A percentile compares a stretch with the other conserved stretches of the same genome.
These are phyloP conservation scores for Paramecium bursaria DNA, from an alignment of 73 alveolate species.

Conservation along the genomic window DNA sequence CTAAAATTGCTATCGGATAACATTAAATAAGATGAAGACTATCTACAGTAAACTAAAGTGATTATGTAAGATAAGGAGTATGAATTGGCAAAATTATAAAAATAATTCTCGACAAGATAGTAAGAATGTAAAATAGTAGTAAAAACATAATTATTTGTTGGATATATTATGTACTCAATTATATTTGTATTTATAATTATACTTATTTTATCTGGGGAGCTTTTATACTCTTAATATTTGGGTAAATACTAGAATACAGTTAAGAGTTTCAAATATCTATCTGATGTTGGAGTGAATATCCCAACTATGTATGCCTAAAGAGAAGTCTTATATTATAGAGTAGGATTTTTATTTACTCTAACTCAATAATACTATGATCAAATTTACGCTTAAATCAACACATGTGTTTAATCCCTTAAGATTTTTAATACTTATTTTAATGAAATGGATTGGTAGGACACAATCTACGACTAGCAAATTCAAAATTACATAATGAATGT, in stretches of 20 bases:
- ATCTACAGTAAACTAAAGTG: not conserved
- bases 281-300: constrained; percentile 26
- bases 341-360: not conserved
- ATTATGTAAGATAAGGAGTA: not conserved
- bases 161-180: not conserved
- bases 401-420: not conserved
- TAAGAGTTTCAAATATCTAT: not conserved
- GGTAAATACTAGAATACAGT: constrained; percentile 28
- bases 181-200: not conserved
- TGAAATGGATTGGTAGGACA: constrained; percentile 11
- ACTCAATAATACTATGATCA: not conserved
- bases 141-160: not conserved
- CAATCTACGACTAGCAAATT: not conserved
- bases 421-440: not conserved
- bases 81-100: not conserved
- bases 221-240: too few relatives aligned
- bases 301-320: constrained; percentile 39
- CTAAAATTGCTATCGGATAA: not conserved
- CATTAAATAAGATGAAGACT: not conserved
- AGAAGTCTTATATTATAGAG: not conserved
- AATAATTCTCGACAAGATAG: not conserved
- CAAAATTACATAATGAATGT: not conserved
- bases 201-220: not conserved
- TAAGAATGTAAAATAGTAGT: not conserved
- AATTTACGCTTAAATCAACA: not conserved